phyloP scores from a whole-genome alignment of 164 flowering plant species.

The Tetracentron sinense region DNA sequence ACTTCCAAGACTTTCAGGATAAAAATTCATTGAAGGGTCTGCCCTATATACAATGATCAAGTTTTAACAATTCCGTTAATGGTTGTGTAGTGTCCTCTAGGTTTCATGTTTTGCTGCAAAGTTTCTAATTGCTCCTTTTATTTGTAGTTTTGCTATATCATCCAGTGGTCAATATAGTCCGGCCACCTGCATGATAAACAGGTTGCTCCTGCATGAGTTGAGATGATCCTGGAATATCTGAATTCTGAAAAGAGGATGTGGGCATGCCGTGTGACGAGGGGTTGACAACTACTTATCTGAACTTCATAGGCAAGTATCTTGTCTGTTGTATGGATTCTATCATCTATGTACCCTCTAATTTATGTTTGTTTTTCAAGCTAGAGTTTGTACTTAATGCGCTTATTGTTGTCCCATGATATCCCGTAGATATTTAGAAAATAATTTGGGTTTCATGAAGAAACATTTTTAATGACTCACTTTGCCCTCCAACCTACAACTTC shows the following conservation, averaged over 20 bases:
- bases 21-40: constrained; percentile 1
- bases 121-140: constrained; percentile 10
- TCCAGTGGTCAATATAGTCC: constrained; percentile 18
- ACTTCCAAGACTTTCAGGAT: not conserved
- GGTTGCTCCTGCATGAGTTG: constrained; percentile 24
- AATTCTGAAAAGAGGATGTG: constrained; percentile 22
- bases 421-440: constrained; percentile 1
- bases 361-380: constrained; percentile 8
- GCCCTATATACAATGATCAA: not conserved
- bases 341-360: constrained; percentile 16
- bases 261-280: constrained; percentile 23
- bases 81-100: not conserved
- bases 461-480: too few relatives aligned
- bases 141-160: constrained; percentile 7
- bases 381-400: constrained; percentile 12
- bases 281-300: constrained; percentile 19
- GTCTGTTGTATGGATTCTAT: constrained; percentile 22
- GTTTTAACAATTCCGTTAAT: constrained; percentile 1
- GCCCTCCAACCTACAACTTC: too few relatives aligned
- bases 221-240: constrained; percentile 21
- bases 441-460: too few relatives aligned
- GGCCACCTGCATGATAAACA: constrained; percentile 13
- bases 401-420: not conserved
- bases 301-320: constrained; percentile 52
- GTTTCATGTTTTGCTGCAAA: constrained; percentile 2